Evolutionary conservation across 768 basidiomycete species (phyloP).

Genomic region (Termitomyces sp.): DNA sequence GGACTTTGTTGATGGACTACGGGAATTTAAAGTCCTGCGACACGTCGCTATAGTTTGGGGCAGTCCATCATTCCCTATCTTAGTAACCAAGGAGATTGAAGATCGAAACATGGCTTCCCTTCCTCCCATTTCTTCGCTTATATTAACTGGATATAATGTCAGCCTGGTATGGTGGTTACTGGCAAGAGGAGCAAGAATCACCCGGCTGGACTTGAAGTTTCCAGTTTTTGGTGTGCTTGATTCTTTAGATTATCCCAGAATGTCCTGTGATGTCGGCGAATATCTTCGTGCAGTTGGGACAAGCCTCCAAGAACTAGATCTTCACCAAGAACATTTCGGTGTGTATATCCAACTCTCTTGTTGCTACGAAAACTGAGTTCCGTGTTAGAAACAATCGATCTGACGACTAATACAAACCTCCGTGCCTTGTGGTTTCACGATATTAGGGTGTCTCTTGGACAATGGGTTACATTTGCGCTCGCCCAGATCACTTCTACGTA

Average conservation of each 20-base stretch:
- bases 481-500: slow-evolving; percentile 4
- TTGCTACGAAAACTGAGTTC: not conserved
- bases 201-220: not conserved
- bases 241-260: not conserved
- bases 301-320: slow-evolving; percentile 10
- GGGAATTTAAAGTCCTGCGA: slow-evolving; percentile 2
- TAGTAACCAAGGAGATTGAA: not conserved
- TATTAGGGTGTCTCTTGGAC: not conserved
- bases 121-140: slow-evolving; percentile 4
- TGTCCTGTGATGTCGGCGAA: not conserved
- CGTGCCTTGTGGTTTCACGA: slow-evolving; percentile 12
- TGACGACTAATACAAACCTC: slow-evolving; percentile 4
- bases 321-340: not conserved
- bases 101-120: not conserved
- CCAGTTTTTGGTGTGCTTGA: not conserved
- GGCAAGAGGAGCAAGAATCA: not conserved
- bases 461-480: slow-evolving; percentile 1
- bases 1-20: not conserved
- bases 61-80: not conserved
- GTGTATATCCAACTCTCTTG: not conserved
- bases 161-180: slow-evolving; percentile 7
- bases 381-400: slow-evolving; percentile 2
- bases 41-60: slow-evolving; percentile 8
- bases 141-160: not conserved
- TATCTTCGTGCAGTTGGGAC: slow-evolving; percentile 1